Conservation (phyloP, 2,329 filamentous ascomycete genomes). For the Corynespora cassiicola region DNA sequence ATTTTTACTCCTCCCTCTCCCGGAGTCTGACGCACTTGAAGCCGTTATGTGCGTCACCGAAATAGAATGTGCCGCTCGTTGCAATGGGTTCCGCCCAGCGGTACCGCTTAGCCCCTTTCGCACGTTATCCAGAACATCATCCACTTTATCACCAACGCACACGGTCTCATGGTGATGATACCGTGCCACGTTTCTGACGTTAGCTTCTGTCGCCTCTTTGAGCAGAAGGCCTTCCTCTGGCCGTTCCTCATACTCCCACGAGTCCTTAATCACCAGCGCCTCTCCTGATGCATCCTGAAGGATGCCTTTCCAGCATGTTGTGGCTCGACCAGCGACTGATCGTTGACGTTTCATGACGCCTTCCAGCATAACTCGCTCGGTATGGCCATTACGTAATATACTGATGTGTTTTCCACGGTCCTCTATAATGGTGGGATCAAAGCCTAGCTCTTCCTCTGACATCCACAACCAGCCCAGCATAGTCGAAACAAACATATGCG, state of each 20-base stretch:
- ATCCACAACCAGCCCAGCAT: constrained; percentile 53
- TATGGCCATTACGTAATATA: constrained; percentile 5
- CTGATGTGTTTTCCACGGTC: constrained; percentile 2
- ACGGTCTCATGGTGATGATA: constrained; percentile 19
- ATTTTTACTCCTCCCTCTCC: constrained; percentile 10
- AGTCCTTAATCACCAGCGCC: constrained; percentile 7
- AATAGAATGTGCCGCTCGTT: constrained; percentile 7
- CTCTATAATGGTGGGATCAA: constrained; percentile 48
- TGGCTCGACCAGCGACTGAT: constrained; percentile 5
- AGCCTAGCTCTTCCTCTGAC: constrained; percentile 48
- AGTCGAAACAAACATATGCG: constrained; percentile 45
- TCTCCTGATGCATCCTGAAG: constrained; percentile 1
- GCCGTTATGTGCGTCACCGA: constrained; percentile 7
- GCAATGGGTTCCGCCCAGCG: constrained; percentile 8
- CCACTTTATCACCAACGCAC: constrained; percentile 3
- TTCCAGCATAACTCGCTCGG: background rate
- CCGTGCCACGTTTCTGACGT: constrained; percentile 13
- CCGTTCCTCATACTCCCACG: constrained; percentile 8
- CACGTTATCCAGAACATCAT: constrained; percentile 14
- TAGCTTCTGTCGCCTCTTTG: constrained; percentile 9
- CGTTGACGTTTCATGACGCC: constrained; percentile 6
- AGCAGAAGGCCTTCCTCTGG: constrained; percentile 6
- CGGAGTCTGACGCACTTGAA: constrained; percentile 3
- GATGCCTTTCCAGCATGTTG: constrained; percentile 4
- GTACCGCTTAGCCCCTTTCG: constrained; percentile 11